phyloP scores from a whole-genome alignment of 2,329 filamentous ascomycete genomes.

The Colletotrichum sp. region DNA sequence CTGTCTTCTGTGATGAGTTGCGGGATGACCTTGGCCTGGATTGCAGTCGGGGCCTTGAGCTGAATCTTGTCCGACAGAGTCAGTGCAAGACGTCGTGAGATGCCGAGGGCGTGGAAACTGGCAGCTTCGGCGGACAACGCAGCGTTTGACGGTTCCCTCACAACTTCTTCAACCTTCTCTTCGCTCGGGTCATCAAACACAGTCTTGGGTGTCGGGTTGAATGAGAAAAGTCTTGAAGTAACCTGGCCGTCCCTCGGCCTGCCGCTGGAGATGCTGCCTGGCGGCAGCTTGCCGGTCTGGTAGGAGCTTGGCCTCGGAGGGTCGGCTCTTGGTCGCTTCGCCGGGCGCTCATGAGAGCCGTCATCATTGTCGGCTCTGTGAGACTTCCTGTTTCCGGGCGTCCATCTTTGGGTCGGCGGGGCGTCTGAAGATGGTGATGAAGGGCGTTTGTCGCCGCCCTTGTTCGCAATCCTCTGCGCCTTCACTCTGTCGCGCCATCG shows the following conservation, averaged over 20 bases:
- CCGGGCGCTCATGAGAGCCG: constrained; percentile 34
- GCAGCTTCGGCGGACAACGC: constrained; percentile 83
- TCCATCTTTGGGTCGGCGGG: constrained; percentile 11
- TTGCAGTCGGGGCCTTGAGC: constrained; percentile 89
- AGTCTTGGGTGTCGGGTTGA: constrained; percentile 78
- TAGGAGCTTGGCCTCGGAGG: constrained; percentile 30
- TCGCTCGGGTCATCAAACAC: constrained; percentile 55
- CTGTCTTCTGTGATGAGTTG: constrained; percentile 80
- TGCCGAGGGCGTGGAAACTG: constrained; percentile 84
- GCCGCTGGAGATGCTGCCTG: constrained; percentile 34
- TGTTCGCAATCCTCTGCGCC: constrained; percentile 68
- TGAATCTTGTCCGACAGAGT: constrained; percentile 86
- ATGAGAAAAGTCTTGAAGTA: constrained; percentile 91
- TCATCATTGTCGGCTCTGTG: constrained; percentile 29
- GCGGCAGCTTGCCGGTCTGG: constrained; percentile 39
- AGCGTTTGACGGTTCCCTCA: constrained; percentile 84
- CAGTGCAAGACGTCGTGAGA: constrained; percentile 79
- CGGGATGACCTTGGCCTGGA: constrained; percentile 88
- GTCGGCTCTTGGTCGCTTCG: constrained; percentile 51
- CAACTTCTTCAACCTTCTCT: constrained; percentile 45
- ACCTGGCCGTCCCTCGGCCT: constrained; percentile 56
- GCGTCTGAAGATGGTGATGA: constrained; percentile 27
- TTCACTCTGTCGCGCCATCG: constrained; percentile 88
- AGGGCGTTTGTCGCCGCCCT: constrained; percentile 27
- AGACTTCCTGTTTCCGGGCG: constrained; percentile 10